Base-by-base conservation (phyloP, 2,329 filamentous ascomycete genomes). In the Rhinocladiella similis region DNA sequence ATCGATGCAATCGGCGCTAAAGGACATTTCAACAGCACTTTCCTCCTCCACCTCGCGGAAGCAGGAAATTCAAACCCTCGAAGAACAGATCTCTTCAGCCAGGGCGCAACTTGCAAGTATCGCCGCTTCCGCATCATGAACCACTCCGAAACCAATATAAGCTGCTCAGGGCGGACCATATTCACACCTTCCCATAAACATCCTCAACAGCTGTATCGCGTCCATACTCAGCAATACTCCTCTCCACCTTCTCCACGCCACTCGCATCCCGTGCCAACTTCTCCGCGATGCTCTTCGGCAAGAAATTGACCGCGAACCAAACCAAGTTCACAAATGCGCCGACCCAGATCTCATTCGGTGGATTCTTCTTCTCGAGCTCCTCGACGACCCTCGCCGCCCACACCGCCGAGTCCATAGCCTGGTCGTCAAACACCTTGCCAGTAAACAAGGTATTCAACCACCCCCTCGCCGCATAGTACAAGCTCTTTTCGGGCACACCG, bases 361-460 rank as follows among this genome's bases (percentile, higher is more conserved):
- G 58, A 5, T 29, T 47, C 78, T 0, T 81, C 77, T 63, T 86
- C 46, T 83, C 64, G 6, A 85, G 72, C 62, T 83, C 76, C 7
- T 68, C 68, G 3, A 84, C 83, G 2, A 85, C 82, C 38, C 74
- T 77, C 50, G 70, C 69, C 14, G 83, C 83, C 68, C 85, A 86
- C 22, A 69, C 69, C 38, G 79, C 72, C 46, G 77, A 77, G 25
- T 78, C 71, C 74, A 84, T 81, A 19, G 77, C 74, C 85, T 56
- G 27, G 6, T 19, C 20, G 2, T 45, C 42, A 13, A 47, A 25
- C 33, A 22, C 12, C 14, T 22, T 29, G 2, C 43, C 54, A 1
- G 38, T 53, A 27, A 45, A 46, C 19, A 50, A 12, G 16, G 39
- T 20, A 18, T 50, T 56, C 47, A 56, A n/a, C 35, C 47, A 35